Evolutionary conservation across 129 eudicot species (phyloP).

Genomic region (Lonicera japonica): DNA sequence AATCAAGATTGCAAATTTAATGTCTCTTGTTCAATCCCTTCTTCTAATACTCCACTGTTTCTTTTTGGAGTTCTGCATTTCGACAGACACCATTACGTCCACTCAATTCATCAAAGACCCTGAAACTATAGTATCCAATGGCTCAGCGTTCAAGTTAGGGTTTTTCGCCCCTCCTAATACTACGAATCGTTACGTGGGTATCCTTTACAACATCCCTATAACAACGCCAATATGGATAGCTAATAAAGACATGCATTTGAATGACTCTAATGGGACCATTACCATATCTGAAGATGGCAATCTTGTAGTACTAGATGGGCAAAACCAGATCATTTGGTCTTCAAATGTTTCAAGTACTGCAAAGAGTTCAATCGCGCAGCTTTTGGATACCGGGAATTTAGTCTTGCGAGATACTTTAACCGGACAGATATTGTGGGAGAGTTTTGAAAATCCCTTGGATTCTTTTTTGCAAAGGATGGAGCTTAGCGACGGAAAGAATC

Average conservation of each 20-base stretch:
- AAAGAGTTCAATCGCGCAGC: constrained; percentile 6
- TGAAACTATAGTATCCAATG: constrained; percentile 19
- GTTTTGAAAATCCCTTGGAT: constrained; percentile 23
- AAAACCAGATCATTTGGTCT: constrained; percentile 28
- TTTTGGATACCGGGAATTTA: constrained; percentile 31
- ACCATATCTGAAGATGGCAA: constrained; percentile 31
- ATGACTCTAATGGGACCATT: constrained; percentile 27
- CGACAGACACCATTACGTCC: constrained; percentile 4
- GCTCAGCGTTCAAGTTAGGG: constrained; percentile 22
- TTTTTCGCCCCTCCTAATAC: constrained; percentile 32
- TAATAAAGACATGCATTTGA: constrained; percentile 31
- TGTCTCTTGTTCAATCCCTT: neutral
- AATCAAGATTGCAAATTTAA: neutral
- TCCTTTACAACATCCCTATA: constrained; percentile 11
- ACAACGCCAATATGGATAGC: constrained; percentile 34
- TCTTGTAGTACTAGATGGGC: constrained; percentile 22
- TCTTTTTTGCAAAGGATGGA: constrained; percentile 15
- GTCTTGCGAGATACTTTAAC: constrained; percentile 22
- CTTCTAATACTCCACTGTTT: neutral
- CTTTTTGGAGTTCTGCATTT: neutral
- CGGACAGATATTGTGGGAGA: constrained; percentile 22
- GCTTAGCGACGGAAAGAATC: neutral
- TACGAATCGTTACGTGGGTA: constrained; percentile 29
- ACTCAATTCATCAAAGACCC: constrained; percentile 20
- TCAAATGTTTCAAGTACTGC: constrained; percentile 14